These are phyloP conservation scores for Leishmania lainsoni DNA, from an alignment of 208 protist genomes.

Conservation along the genomic window DNA sequence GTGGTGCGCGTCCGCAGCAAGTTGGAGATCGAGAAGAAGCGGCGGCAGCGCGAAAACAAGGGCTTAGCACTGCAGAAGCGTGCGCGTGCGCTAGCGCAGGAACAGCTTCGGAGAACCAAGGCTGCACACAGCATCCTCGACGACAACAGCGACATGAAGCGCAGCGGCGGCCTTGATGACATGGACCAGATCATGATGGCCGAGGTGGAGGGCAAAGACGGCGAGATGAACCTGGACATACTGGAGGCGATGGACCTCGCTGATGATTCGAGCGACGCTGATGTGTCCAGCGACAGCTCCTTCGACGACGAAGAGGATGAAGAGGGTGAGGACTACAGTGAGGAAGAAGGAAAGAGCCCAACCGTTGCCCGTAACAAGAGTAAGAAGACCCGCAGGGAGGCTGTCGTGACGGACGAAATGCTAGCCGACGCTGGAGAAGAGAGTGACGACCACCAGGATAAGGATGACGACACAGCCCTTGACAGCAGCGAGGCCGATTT, in stretches of 20 bases:
- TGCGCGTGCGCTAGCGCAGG: constrained; percentile 18
- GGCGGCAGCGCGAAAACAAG: constrained; percentile 21
- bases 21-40: constrained; percentile 36
- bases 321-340: constrained; percentile 9
- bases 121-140: constrained; percentile 34
- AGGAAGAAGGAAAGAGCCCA: constrained; percentile 18
- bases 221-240: constrained; percentile 40
- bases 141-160: constrained; percentile 25
- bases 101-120: constrained; percentile 19
- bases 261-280: constrained; percentile 8
- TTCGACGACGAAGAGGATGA: constrained; percentile 5
- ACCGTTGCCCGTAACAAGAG: neutral
- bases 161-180: constrained; percentile 1
- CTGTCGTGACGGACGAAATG: constrained; percentile 15
- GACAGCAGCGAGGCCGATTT: constrained; percentile 39
- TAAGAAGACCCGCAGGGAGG: constrained; percentile 21
- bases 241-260: constrained; percentile 45
- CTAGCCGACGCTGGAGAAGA: constrained; percentile 9
- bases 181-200: constrained; percentile 35
- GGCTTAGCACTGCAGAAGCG: constrained; percentile 45
- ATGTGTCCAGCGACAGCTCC: neutral
- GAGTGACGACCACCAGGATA: constrained; percentile 6
- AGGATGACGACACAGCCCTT: constrained; percentile 20
- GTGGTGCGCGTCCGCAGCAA: constrained; percentile 59
- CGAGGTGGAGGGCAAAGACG: constrained; percentile 35